Evolutionary conservation across 2,329 filamentous ascomycete species (phyloP).

Genomic region (Fusarium equiseti): DNA sequence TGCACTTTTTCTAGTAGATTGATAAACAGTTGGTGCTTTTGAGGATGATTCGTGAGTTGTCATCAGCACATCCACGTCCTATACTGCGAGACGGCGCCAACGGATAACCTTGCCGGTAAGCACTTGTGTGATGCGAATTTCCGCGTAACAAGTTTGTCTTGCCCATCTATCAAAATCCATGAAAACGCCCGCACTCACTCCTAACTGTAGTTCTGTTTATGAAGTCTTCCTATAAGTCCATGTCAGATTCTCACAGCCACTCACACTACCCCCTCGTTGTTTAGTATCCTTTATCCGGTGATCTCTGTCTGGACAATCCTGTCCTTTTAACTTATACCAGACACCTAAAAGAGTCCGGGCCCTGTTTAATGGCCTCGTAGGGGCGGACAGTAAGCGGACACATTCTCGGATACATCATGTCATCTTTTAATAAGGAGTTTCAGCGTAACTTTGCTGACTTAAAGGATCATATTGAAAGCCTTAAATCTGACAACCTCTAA

Average conservation of each 20-base stretch:
- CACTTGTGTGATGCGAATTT: not conserved
- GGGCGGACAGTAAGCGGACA: conserved; percentile 15
- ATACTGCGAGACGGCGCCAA: not conserved
- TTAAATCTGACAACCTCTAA: conserved; percentile 23
- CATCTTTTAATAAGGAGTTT: not conserved
- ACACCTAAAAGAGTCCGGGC: not conserved
- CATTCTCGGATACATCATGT: conserved; percentile 11
- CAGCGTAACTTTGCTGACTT: not conserved
- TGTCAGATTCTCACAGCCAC: not conserved
- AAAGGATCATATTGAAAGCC: not conserved
- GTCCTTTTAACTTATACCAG: not conserved
- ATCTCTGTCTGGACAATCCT: not conserved
- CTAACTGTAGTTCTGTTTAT: not conserved
- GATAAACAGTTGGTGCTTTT: not conserved
- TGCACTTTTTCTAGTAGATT: not conserved
- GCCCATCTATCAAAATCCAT: not conserved
- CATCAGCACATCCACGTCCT: not conserved
- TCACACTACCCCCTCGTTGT: not conserved
- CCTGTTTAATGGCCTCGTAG: too few relatives aligned
- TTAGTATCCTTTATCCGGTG: not conserved
- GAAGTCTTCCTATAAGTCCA: not conserved
- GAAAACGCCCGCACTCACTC: not conserved
- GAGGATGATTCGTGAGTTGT: not conserved
- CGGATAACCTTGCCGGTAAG: not conserved
- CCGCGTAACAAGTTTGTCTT: not conserved